Evolutionary conservation across 2,329 filamentous ascomycete genomes (phyloP), one percentile per base, ranked within the genome.

Genomic region (Xylaria digitata): DNA sequence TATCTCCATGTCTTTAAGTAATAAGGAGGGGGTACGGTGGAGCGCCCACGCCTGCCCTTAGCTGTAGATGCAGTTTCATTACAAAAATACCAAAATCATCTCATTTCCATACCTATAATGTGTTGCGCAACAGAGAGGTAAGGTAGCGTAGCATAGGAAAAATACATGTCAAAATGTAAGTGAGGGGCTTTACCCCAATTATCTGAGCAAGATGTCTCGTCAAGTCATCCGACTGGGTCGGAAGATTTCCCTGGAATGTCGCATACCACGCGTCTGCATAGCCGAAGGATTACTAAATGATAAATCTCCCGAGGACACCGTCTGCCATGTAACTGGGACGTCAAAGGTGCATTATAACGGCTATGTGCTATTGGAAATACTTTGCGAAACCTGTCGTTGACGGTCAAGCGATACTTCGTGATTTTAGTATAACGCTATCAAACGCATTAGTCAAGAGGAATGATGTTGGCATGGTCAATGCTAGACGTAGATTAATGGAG

Each of bases 221-320:
- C 66, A 75, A 75, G 63, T 43, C 64, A 74, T 68, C 74, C 73
- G 74, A 76, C 73, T 74, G 74, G 74, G 50, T 68, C 73, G 67
- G 65, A 34, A 60, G 40, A 50, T 67, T 71, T 64, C 21, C 19
- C 15, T 55, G 37, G 49, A 37, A 53, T 34, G n/a, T 37, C n/a
- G 49, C 49, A 37, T 53, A 15, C 49, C 19, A 21, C 19, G 37
- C 49, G 7, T 55, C 19, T 26, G 21, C 26, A 43, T 43, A 42
- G 7, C 37, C 61, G 48, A 21, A 8, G 23, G 15, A 45, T 50
- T 32, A 46, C 26, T n/a, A 21, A 34, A 45, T 42, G 8, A 21
- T 19, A 43, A 55, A 55, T 43, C 15, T 43, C 43, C 34, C 42
- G 45, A 34, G n/a, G 61, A 48, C 58, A 64, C 64, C 60, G 58